Base-by-base conservation (phyloP, 768 basidiomycete genomes). In the Tylopilus rubrobrunneus region DNA sequence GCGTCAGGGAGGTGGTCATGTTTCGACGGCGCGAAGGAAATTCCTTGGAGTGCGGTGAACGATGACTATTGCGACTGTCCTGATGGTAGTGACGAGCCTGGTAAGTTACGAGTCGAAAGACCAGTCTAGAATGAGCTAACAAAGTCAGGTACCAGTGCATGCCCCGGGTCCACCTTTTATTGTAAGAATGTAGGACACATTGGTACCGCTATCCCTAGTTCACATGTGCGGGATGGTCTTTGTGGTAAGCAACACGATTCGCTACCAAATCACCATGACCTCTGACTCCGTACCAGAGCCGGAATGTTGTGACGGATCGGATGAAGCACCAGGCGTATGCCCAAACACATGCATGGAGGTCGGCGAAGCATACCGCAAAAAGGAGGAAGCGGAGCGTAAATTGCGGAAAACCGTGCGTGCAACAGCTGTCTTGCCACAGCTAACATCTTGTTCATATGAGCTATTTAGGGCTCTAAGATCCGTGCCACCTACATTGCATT, bases 71-170 rank as follows among this genome's bases (percentile, higher is more conserved):
- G 94, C 65, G 94, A 98, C 73, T 98, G 94, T 66, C 76, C 78
- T 29, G 94, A 97, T 64, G 93, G 93, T n/a, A 93, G 89, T 58
- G 94, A 98, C 59, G 94, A 98, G 67, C 94, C 94, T 68, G 94
- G 94, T 86, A 45, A 51, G 60, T 31, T 39, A 53, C 45, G 37
- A 39, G 47, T 39, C 11, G 21, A 60, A 41, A 53, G 44, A 50
- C 2, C 15, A 28, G 57, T 49, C 57, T 17, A 53, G 39, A 34
- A 50, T 23, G 45, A 46, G 28, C 56, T 54, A 31, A 61, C 29
- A 21, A 52, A 29, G 43, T 36, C 47, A 93, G 91, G 92, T 47
- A 95, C 93, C 23, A 82, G 87, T 52, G 93, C 94, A 29, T 97
- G 93, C 66, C 77, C 82, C 5, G 80, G 86, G 58, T 79, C 76